Evolutionary conservation across 148 eudicot species (phyloP), one percentile per base, ranked within the genome.

Genomic region (Vaccinium macrocarpon): DNA sequence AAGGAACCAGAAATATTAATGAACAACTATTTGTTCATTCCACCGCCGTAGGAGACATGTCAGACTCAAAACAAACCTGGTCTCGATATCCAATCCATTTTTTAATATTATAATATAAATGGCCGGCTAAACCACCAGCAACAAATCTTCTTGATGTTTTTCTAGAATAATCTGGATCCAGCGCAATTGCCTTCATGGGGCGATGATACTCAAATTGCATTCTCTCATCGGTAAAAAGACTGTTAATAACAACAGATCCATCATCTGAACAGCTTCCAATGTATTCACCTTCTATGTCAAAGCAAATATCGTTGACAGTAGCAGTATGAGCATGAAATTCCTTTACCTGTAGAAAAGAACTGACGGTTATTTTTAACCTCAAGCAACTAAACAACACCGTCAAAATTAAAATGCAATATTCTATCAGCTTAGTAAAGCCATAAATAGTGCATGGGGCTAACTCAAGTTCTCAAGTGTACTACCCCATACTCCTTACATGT

Each of bases 261-360:
- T 97, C 99, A 90, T 97, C 98, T 57, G 99, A 97, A 87, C 98
- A 95, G 90, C 99, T 97, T 83, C 98, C 99, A 87, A 97, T 87
- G 79, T 88, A 97, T 92, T 97, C 98, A 76, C 97, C 99, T 77
- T 95, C 99, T 81, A 85, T 82, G 85, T 95, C 99, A 90, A 97
- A 97, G 92, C 92, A 89, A 84, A 97, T 94, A 81, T 95, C 98
- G 87, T 97, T 95, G 59, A 97, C 96, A 82, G 93, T 86, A 76
- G 96, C 96, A 76, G 93, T 87, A 86, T 95, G 99, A 80, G 89
- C 89, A 89, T 78, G 85, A 82, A 93, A 92, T 89, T 97, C 99
- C 88, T 92, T 97, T 6, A 97, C 91, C 98, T 97, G 94, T 78
- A 81, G 76, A 84, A 15, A 35, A 42, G n/a, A 70, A 71, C 19